phyloP scores from a whole-genome alignment of 176 grass and related monocot species.

The Dendrocalamus sinicus region DNA sequence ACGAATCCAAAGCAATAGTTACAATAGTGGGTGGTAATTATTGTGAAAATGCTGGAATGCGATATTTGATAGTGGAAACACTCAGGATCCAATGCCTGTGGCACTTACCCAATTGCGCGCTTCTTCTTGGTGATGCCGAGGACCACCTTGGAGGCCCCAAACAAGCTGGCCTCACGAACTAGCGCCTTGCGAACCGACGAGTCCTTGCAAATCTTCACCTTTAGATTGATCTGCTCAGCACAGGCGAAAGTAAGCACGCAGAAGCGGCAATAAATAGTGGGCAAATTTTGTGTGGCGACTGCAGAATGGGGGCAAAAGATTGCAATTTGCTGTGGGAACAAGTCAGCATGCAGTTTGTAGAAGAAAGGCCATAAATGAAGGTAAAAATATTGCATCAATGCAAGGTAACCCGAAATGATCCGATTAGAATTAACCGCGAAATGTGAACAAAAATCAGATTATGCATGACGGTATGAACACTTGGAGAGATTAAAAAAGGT shows the following conservation, averaged over 20 bases:
- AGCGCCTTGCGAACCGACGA: conserved; percentile 74
- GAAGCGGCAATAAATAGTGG: not conserved
- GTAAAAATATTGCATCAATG: not conserved
- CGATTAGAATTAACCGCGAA: not conserved
- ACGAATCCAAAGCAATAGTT: conserved; percentile 26
- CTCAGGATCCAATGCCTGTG: conserved; percentile 22
- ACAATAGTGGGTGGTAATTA: conserved; percentile 10
- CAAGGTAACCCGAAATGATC: not conserved
- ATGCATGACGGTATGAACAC: not conserved
- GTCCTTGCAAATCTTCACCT: conserved; percentile 92
- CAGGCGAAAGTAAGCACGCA: not conserved
- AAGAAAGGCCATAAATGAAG: conserved; percentile 40
- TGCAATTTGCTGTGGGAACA: not conserved
- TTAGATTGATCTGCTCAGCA: conserved; percentile 78
- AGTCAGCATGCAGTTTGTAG: not conserved
- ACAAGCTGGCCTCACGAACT: conserved; percentile 68
- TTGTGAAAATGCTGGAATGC: not conserved
- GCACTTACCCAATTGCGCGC: conserved; percentile 60
- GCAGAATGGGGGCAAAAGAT: not conserved
- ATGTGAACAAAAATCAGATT: conserved; percentile 13
- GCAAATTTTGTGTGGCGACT: not conserved
- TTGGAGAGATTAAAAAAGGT: not conserved
- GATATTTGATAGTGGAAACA: conserved; percentile 33
- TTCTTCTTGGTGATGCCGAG: conserved; percentile 71
- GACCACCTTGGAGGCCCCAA: conserved; percentile 73